Evolutionary conservation across 2,329 filamentous ascomycete genomes (phyloP), one percentile per base, ranked within the genome.

Genomic region (Dryadomyces quercivorus): DNA sequence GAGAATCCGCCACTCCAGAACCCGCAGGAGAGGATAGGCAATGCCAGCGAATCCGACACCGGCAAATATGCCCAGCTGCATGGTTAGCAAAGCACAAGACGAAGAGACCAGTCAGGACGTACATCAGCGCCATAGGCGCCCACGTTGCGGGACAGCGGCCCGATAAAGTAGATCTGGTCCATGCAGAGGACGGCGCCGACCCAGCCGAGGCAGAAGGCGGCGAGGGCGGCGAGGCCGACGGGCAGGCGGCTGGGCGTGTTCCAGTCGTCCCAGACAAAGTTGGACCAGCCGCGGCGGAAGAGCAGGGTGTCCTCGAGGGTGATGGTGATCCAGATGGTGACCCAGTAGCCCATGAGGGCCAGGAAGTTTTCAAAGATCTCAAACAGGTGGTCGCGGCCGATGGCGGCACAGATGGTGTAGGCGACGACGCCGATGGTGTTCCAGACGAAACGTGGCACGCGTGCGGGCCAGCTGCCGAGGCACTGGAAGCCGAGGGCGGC

Each of bases 301-400:
- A 86, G 70, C 20, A 82, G 64, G 50, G 82, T 76, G 62, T 87
- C 84, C 61, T 80, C 74, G 2, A 82, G 65, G 2, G 78, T 70
- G 49, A 86, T 83, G 1, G 76, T 75, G 20, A 85, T 72, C 79
- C 81, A 84, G 47, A 85, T 78, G 15, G 75, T 75, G 16, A 84
- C 74, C 82, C 81, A 86, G 65, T 86, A 86, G 1, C 83, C 84
- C 78, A 86, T 86, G 21, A 86, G 67, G 0, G 81, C 80, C 5
- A 86, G 71, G 64, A 86, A 85, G 63, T 86, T 86, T 12, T 78
- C 80, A 63, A 86, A 85, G 56, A 86, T 84, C 26, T 73, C 73
- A 0, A 80, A 76, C 2, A 87, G 72, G 59, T 81, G 67, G 22
- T 75, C 72, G 15, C 81, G 75, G 0, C 84, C 83, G 1, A 75